Evolutionary conservation across 2,329 filamentous ascomycete species (phyloP), one percentile per base, ranked within the genome.

Genomic region (Neofusicoccum cordaticola): DNA sequence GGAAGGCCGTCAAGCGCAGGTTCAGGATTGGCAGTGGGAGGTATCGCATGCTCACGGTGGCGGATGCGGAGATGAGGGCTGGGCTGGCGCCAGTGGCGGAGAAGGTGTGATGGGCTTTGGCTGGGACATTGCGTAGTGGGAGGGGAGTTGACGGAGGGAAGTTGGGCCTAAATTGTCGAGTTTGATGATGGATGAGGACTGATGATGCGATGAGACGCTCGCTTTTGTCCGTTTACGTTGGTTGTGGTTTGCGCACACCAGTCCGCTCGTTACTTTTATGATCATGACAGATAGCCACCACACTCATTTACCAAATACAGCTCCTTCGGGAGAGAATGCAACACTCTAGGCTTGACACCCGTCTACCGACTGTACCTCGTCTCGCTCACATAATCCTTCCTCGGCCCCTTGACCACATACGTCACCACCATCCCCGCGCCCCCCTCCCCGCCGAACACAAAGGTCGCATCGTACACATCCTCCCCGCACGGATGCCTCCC

Each of bases 391-490:
- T 80, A 80, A 48, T 77, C 76, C 68, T 80, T 80, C 68, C 70
- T 70, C 41, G 78, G 78, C 41, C 78, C 78, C 51, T 71, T 70
- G 3, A 79, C 77, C 67, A 76, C 73, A 66, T 79, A 79, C 57
- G 67, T 61, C 2, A 79, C 72, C 61, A 73, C 72, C 72, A 77
- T 79, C 70, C 71, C 57, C 12, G 11, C 17, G n/a, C 41, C 22
- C 6, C 35, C 66, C 17, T 62, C 56, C 1, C 35, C 37, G 7
- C 74, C 74, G 75, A 93, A 93, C 66, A 84, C 80, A 77, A 92
- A 93, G 62, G 82, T 78, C 50, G 91, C 88, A 64, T 89, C 81
- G 72, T 93, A 93, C 71, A 87, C 84, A 71, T 94, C 91, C 60
- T 88, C 82, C 3, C 87, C 83, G 74, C 91, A 93, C 2, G 92